Evolutionary conservation across 2,329 filamentous ascomycete genomes (phyloP).

Genomic region (Venturia carpophila): DNA sequence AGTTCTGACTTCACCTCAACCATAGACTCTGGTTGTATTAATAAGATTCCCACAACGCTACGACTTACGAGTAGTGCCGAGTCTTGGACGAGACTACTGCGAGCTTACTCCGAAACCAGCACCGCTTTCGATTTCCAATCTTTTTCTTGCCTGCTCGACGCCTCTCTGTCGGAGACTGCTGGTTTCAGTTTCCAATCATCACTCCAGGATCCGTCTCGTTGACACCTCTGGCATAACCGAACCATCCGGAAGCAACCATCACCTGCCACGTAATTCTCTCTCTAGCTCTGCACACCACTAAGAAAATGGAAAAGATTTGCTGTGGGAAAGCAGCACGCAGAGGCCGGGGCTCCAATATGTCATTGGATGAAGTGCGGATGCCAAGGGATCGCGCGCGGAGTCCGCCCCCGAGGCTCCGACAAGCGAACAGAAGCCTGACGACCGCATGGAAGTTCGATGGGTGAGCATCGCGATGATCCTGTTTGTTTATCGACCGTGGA

Average conservation of each 20-base stretch:
- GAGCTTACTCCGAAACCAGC: neutral
- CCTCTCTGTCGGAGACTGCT: neutral
- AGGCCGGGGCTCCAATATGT: neutral
- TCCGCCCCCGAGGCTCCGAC: neutral
- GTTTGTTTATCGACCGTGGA: neutral
- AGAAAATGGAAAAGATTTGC: neutral
- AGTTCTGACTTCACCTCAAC: neutral
- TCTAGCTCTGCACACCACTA: neutral
- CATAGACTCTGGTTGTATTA: neutral
- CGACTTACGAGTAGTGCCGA: neutral
- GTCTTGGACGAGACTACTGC: neutral
- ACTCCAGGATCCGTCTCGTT: neutral
- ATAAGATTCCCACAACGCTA: neutral
- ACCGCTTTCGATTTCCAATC: neutral
- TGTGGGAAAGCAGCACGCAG: neutral
- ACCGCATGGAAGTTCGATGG: neutral
- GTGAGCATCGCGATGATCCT: neutral
- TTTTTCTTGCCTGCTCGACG: neutral
- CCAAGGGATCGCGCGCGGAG: neutral
- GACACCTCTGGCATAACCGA: neutral
- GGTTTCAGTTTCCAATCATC: neutral
- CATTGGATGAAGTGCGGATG: neutral
- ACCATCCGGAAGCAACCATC: neutral
- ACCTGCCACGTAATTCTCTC: neutral
- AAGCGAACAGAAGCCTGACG: neutral